phyloP scores from a whole-genome alignment of 306 rosid species.

The Nissolia schottii region DNA sequence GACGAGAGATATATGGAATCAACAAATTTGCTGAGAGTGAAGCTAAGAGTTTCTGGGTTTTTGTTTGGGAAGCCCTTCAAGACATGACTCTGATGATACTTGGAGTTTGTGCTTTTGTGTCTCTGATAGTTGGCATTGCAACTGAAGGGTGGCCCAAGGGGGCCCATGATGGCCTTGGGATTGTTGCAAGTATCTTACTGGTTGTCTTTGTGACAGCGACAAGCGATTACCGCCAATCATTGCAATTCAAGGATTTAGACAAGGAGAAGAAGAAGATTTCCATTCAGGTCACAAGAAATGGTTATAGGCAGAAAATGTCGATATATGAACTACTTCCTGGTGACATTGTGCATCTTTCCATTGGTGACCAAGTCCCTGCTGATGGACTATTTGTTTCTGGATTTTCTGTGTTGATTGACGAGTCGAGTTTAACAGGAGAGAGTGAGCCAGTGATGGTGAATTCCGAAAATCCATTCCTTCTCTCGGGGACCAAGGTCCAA shows the following conservation, averaged over 20 bases:
- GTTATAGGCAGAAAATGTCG: slow-evolving; percentile 89
- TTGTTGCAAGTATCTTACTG: slow-evolving; percentile 85
- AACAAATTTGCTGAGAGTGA: slow-evolving; percentile 76
- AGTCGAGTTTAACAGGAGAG: slow-evolving; percentile 96
- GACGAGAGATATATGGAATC: slow-evolving; percentile 66
- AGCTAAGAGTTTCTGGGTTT: slow-evolving; percentile 66
- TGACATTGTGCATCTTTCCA: slow-evolving; percentile 80
- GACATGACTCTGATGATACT: slow-evolving; percentile 98
- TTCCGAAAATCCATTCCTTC: slow-evolving; percentile 73
- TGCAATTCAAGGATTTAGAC: slow-evolving; percentile 94
- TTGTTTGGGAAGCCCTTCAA: slow-evolving; percentile 97
- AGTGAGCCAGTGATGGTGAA: slow-evolving; percentile 83
- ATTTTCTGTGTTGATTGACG: slow-evolving; percentile 79
- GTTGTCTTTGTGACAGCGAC: slow-evolving; percentile 94
- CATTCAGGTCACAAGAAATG: slow-evolving; percentile 84
- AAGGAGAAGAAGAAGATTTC: slow-evolving; percentile 91
- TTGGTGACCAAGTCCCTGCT: slow-evolving; percentile 95
- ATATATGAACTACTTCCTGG: slow-evolving; percentile 93
- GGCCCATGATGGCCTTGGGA: slow-evolving; percentile 95
- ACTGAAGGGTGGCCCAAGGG: slow-evolving; percentile 95
- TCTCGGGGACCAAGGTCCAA: slow-evolving; percentile 93
- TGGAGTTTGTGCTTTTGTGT: slow-evolving; percentile 82
- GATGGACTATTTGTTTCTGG: slow-evolving; percentile 88
- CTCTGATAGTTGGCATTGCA: slow-evolving; percentile 75
- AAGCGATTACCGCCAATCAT: slow-evolving; percentile 90